Evolutionary conservation across 2,329 filamentous ascomycete species (phyloP), one percentile per base, ranked within the genome.

Genomic region (Penicillium sp.): DNA sequence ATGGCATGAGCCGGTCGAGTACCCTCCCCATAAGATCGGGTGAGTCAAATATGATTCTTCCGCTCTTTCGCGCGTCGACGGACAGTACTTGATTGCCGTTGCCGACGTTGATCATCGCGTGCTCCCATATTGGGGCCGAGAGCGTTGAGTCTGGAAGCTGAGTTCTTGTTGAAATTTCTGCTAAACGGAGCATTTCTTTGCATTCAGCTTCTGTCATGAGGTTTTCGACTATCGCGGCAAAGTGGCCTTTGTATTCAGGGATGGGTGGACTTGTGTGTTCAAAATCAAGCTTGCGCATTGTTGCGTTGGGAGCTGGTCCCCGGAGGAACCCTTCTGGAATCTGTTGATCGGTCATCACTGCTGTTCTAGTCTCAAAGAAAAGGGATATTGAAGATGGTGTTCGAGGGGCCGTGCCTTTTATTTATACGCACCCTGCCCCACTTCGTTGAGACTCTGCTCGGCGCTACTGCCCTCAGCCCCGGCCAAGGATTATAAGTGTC

Each of bases 41-140:
- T 13, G 81, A 73, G 65, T 94, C 88, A 82, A 85, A 89, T 61
- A 94, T 87, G 59, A 93, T 89, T 3, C 90, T 81, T n/a, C 87
- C 87, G 63, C 87, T 87, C 57, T 89, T 86, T 14, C 90, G 80
- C 45, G 83, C 83, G 8, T 84, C 79, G 1, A 80, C 76, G 4
- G 79, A 73, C 39, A 85, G 69, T 2, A 77, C 71, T 71, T 93
- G 85, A 53, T 69, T 75, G 3, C 88, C 87, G 4, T 70, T 70
- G 5, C 88, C 88, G 23, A 84, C 70, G 66, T 88, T 88, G 53
- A 92, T 79, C 70, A 90, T 79, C 0, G 89, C 90, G 2, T 84
- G 82, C 46, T 79, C 77, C 90, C 89, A 93, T 1, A 76, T 70
- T 55, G 64, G 73, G 39, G 16, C 16, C 7, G 36, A 56, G 16